These are phyloP conservation scores for Neostapfia colusana DNA, from an alignment of 176 grass and related monocot genomes.

Conservation along the genomic window DNA sequence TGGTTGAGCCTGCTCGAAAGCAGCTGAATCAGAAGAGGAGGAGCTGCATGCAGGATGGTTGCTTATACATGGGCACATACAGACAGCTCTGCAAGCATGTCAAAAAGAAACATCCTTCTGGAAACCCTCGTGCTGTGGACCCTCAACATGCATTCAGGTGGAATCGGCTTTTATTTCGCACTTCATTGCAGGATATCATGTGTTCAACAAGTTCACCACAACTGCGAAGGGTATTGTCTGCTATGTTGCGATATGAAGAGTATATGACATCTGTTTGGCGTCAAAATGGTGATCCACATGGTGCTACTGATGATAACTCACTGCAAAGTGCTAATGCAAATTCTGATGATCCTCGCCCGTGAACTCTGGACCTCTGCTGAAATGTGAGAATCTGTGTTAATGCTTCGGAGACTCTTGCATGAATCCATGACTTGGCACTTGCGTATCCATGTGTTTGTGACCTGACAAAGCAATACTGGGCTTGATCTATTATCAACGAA, in stretches of 20 bases:
- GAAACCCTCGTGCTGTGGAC: slow-evolving; percentile 58
- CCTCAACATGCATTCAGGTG: slow-evolving; percentile 60
- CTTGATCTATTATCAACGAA: background rate
- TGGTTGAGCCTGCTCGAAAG: slow-evolving; percentile 67
- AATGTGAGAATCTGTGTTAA: slow-evolving; percentile 1
- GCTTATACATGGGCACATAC: slow-evolving; percentile 66
- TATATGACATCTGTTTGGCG: background rate
- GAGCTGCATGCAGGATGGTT: slow-evolving; percentile 68
- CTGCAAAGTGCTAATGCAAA: slow-evolving; percentile 1
- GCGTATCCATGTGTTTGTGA: background rate
- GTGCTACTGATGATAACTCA: background rate
- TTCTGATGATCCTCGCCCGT: slow-evolving; percentile 12
- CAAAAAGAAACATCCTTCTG: slow-evolving; percentile 51
- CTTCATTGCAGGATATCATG: slow-evolving; percentile 62
- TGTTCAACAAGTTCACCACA: slow-evolving; percentile 54
- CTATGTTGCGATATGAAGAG: slow-evolving; percentile 35
- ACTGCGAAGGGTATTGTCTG: slow-evolving; percentile 3
- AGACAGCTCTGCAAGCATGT: slow-evolving; percentile 61
- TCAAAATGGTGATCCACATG: background rate
- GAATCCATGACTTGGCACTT: background rate
- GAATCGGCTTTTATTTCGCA: slow-evolving; percentile 50
- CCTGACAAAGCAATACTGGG: background rate
- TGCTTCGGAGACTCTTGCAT: background rate
- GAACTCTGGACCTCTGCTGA: background rate
- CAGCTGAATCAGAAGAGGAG: slow-evolving; percentile 71